These are phyloP conservation scores for Gossypioides kirkii DNA, from an alignment of 345 rosid genomes.

Conservation along the genomic window DNA sequence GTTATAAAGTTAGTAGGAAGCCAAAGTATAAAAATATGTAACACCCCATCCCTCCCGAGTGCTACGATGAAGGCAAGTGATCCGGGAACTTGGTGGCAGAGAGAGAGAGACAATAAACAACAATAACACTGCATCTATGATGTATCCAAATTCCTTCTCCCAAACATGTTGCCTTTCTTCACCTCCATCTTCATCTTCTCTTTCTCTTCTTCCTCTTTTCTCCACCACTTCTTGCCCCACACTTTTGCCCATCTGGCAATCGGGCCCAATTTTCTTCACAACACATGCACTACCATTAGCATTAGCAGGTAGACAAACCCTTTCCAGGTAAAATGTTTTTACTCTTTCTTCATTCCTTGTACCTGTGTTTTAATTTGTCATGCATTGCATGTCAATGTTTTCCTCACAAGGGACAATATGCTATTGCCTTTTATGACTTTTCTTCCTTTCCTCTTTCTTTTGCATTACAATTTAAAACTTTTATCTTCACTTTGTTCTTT, in stretches of 20 bases:
- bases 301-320: constrained; percentile 21
- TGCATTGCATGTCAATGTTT: constrained; percentile 20
- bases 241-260: constrained; percentile 1
- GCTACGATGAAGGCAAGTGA: constrained; percentile 22
- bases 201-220: constrained; percentile 11
- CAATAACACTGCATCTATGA: constrained; percentile 1
- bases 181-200: background rate
- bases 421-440: constrained; percentile 20
- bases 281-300: constrained; percentile 10
- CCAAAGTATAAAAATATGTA: background rate
- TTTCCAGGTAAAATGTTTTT: background rate
- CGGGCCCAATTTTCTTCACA: constrained; percentile 15
- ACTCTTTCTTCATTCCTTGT: background rate
- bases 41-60: background rate
- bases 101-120: constrained; percentile 14
- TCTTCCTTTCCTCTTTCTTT: background rate
- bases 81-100: constrained; percentile 40
- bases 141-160: constrained; percentile 26
- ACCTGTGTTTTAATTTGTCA: constrained; percentile 19
- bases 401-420: constrained; percentile 16
- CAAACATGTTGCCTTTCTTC: constrained; percentile 22
- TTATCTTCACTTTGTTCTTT: constrained; percentile 9
- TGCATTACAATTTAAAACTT: constrained; percentile 1
- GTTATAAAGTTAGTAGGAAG: no score
- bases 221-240: constrained; percentile 21